phyloP scores from a whole-genome alignment of 2,329 filamentous ascomycete genomes.

The Pyrenochaeta sp. region DNA sequence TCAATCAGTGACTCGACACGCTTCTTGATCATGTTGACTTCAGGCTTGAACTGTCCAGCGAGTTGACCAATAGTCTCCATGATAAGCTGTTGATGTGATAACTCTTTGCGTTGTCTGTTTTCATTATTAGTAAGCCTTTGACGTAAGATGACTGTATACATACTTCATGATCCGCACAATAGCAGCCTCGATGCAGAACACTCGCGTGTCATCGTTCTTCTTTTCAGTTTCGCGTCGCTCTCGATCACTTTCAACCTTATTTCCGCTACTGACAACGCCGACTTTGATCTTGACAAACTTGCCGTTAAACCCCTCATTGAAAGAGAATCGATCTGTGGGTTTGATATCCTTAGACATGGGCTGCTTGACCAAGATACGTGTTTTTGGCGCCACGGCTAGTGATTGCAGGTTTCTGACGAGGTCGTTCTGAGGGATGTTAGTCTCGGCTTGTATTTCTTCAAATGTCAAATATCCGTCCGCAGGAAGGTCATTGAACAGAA shows the following conservation, averaged over 20 bases:
- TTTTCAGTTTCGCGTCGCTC: constrained; percentile 75
- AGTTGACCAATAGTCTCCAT: constrained; percentile 76
- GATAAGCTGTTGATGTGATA: constrained; percentile 72
- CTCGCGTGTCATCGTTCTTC: constrained; percentile 75
- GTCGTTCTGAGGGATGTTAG: constrained; percentile 78
- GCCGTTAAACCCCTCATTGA: constrained; percentile 82
- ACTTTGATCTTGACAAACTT: constrained; percentile 89
- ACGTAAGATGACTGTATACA: constrained; percentile 41
- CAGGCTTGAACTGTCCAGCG: constrained; percentile 73
- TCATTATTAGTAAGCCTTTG: constrained; percentile 20
- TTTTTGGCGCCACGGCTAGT: constrained; percentile 83
- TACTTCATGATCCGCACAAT: constrained; percentile 88
- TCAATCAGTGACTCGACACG: constrained; percentile 80
- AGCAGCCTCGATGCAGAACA: constrained; percentile 76
- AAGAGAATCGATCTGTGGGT: constrained; percentile 77
- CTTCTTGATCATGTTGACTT: constrained; percentile 79
- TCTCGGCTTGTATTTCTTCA: constrained; percentile 83
- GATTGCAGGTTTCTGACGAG: constrained; percentile 81
- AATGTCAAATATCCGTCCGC: constrained; percentile 61
- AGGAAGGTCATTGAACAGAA: constrained; percentile 84
- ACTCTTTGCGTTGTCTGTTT: constrained; percentile 73
- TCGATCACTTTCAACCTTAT: constrained; percentile 79
- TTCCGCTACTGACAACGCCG: constrained; percentile 78
- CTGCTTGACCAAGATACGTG: constrained; percentile 79
- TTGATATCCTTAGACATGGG: constrained; percentile 81